Conservation (phyloP, 129 eudicot genomes). For the Ambrosia trifida region DNA sequence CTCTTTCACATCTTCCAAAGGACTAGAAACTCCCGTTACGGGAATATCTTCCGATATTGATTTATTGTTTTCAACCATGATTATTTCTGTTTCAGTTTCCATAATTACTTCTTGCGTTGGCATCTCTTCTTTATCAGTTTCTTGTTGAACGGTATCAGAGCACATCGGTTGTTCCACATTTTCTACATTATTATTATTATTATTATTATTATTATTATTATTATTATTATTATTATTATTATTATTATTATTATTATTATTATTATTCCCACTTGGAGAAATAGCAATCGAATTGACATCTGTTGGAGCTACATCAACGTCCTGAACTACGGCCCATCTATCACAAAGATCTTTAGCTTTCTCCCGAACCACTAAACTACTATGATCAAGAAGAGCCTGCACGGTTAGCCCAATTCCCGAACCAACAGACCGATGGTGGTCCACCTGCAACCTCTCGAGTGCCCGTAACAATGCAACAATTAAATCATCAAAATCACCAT, state of each 20-base stretch:
- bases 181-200: conserved; percentile 20
- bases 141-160: conserved; percentile 28
- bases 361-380: conserved; percentile 45
- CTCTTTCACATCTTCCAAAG: conserved; percentile 38
- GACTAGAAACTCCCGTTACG: conserved; percentile 20
- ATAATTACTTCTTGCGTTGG: conserved; percentile 23
- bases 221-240: no score
- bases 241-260: no score
- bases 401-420: conserved; percentile 60
- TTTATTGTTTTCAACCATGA: conserved; percentile 25
- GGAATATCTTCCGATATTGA: conserved; percentile 19
- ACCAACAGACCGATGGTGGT: conserved; percentile 33
- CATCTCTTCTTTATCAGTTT: conserved; percentile 23
- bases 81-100: conserved; percentile 18
- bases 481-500: conserved; percentile 50
- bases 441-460: conserved; percentile 53
- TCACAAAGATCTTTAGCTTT: conserved; percentile 60
- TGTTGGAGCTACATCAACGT: conserved; percentile 24
- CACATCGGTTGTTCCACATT: conserved; percentile 23
- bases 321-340: conserved; percentile 43
- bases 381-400: conserved; percentile 49
- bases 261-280: conserved; percentile 19
- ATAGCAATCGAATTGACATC: conserved; percentile 25
- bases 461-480: conserved; percentile 56
- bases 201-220: no score